phyloP scores from a whole-genome alignment of 2,329 filamentous ascomycete species.

The Diaporthe amygdali region DNA sequence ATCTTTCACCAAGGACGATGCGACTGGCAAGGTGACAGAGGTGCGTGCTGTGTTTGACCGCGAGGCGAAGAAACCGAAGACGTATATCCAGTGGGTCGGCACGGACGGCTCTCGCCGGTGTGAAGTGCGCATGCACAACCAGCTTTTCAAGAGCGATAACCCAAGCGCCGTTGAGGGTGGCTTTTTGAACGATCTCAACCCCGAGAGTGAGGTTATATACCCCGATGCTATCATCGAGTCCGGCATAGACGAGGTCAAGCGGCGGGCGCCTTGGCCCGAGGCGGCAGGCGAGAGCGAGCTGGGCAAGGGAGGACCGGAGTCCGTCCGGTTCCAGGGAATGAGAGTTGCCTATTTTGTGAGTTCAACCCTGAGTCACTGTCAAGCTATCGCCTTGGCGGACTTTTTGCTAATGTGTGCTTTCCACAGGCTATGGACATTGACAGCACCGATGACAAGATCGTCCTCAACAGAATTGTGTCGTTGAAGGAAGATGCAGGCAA shows the following conservation, averaged over 20 bases:
- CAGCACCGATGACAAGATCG: slow-evolving; percentile 77
- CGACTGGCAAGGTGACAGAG: slow-evolving; percentile 46
- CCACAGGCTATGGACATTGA: slow-evolving; percentile 76
- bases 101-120: slow-evolving; percentile 26
- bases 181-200: slow-evolving; percentile 84
- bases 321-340: slow-evolving; percentile 89
- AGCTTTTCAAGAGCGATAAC: slow-evolving; percentile 70
- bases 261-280: slow-evolving; percentile 81
- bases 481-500: slow-evolving; percentile 88
- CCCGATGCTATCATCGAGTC: slow-evolving; percentile 79
- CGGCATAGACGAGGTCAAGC: slow-evolving; percentile 79
- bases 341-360: slow-evolving; percentile 82
- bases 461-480: slow-evolving; percentile 90
- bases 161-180: slow-evolving; percentile 79
- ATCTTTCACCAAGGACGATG: slow-evolving; percentile 65
- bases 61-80: slow-evolving; percentile 39
- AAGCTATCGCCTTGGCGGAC: neutral
- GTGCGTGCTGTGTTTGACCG: slow-evolving; percentile 29
- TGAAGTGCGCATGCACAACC: slow-evolving; percentile 25
- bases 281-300: slow-evolving; percentile 72
- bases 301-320: slow-evolving; percentile 69
- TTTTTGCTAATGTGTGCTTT: slow-evolving; percentile 25
- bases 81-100: slow-evolving; percentile 69
- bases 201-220: slow-evolving; percentile 82
- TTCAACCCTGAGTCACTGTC: slow-evolving; percentile 18